A percentile compares a stretch with the other conserved stretches of the same genome.
Conservation (phyloP, 2,329 filamentous ascomycete species). For the Fusarium newnesense region DNA sequence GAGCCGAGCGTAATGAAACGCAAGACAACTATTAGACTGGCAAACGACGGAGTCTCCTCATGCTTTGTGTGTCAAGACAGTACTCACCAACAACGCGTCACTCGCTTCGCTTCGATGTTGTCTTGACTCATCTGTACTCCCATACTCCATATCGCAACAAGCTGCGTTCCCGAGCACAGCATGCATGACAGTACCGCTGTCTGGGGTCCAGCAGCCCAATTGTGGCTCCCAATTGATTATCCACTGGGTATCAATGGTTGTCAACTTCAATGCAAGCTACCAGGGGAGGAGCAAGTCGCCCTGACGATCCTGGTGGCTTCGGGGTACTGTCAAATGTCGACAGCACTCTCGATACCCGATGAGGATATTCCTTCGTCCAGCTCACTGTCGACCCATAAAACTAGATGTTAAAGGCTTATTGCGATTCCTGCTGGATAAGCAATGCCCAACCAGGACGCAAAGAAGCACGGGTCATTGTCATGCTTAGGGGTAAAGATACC, state of each 20-base stretch:
- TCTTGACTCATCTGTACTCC: not conserved
- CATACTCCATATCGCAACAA: not conserved
- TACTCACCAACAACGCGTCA: not conserved
- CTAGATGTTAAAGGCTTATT: constrained; percentile 11
- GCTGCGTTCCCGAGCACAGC: not conserved
- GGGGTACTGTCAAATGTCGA: not conserved
- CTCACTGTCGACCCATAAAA: not conserved
- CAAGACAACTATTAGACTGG: not conserved
- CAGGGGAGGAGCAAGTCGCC: not conserved
- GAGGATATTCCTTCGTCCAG: not conserved
- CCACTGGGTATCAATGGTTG: constrained; percentile 10
- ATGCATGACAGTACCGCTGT: constrained; percentile 3
- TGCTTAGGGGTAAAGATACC: not conserved
- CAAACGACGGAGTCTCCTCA: constrained; percentile 27
- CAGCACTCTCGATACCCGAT: not conserved
- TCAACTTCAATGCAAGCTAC: not conserved
- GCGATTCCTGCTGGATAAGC: constrained; percentile 27
- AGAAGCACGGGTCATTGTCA: constrained; percentile 8
- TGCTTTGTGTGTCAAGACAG: not conserved
- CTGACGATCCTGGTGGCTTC: constrained; percentile 21
- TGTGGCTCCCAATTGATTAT: constrained; percentile 6
- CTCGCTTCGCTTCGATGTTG: not conserved
- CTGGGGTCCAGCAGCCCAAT: constrained; percentile 24
- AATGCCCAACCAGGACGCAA: constrained; percentile 6
- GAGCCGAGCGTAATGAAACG: not conserved